Evolutionary conservation across 1,284 basidiomycete genomes (phyloP).

Genomic region (Cryptococcus sp.): DNA sequence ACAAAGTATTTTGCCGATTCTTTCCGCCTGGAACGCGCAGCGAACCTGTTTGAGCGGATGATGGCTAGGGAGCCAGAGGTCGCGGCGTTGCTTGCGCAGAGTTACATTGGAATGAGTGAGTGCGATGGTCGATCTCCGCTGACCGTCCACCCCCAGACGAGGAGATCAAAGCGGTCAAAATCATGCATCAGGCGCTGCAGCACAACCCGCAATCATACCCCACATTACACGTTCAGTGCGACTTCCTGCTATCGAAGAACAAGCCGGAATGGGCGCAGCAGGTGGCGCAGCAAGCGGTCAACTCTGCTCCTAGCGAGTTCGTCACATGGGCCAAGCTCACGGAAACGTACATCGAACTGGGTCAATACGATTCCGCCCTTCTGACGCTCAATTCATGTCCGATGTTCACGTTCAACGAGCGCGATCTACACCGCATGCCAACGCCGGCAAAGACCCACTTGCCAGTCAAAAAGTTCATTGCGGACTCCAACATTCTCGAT

Average conservation of each 20-base stretch:
- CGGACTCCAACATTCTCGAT: constrained; percentile 65
- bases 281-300: constrained; percentile 91
- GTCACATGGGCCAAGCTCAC: constrained; percentile 98
- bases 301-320: constrained; percentile 96
- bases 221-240: constrained; percentile 89
- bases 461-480: constrained; percentile 81
- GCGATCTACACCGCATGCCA: constrained; percentile 87
- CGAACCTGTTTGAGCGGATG: constrained; percentile 93
- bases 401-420: constrained; percentile 99
- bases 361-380: constrained; percentile 80
- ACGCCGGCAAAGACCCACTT: constrained; percentile 80
- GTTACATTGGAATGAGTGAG: constrained; percentile 97
- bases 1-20: constrained; percentile 97
- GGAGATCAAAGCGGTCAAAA: constrained; percentile 96
- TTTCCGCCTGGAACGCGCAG: constrained; percentile 81
- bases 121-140: constrained; percentile 20
- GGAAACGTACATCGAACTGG: constrained; percentile 87
- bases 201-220: constrained; percentile 90
- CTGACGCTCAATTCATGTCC: constrained; percentile 97
- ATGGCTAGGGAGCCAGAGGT: constrained; percentile 85
- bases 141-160: constrained; percentile 73
- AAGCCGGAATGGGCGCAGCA: constrained; percentile 87
- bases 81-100: constrained; percentile 79
- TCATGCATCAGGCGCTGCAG: constrained; percentile 82
- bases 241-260: constrained; percentile 81